Evolutionary conservation across 108 stramenopile genomes (phyloP).

Genomic region (Nitzschia palea): DNA sequence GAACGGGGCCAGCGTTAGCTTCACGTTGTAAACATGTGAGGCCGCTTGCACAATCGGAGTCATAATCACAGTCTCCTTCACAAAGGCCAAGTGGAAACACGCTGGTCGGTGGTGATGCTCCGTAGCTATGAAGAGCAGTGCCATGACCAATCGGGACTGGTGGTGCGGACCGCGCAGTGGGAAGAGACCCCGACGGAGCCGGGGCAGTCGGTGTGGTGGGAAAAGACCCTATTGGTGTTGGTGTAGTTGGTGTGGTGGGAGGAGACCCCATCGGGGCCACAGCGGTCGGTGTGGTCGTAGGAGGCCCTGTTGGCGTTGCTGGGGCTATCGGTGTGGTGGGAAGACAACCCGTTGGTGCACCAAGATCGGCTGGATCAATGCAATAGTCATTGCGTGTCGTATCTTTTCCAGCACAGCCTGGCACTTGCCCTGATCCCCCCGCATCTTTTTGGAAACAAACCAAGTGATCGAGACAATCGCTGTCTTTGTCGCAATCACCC

Average conservation of each 20-base stretch:
- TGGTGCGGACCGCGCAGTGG: too few species aligned
- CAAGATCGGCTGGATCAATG: background rate
- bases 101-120: background rate
- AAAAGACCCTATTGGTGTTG: background rate
- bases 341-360: background rate
- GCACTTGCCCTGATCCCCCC: constrained; percentile 12
- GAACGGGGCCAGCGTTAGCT: constrained; percentile 29
- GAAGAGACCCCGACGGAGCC: background rate
- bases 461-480: constrained; percentile 21
- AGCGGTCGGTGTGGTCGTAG: background rate
- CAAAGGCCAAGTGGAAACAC: constrained; percentile 36
- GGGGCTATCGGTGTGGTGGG: too few species aligned
- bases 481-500: constrained; percentile 36
- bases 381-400: constrained; percentile 22
- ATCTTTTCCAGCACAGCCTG: constrained; percentile 28
- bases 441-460: constrained; percentile 25
- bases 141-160: background rate
- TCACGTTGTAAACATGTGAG: constrained; percentile 41
- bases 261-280: background rate
- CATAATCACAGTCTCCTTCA: constrained; percentile 50
- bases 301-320: background rate
- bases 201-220: background rate
- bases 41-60: constrained; percentile 32
- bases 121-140: constrained; percentile 5
- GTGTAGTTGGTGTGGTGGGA: background rate